These are phyloP conservation scores for Phytopythium ostracodes DNA, from an alignment of 352 stramenopile species.

Conservation along the genomic window DNA sequence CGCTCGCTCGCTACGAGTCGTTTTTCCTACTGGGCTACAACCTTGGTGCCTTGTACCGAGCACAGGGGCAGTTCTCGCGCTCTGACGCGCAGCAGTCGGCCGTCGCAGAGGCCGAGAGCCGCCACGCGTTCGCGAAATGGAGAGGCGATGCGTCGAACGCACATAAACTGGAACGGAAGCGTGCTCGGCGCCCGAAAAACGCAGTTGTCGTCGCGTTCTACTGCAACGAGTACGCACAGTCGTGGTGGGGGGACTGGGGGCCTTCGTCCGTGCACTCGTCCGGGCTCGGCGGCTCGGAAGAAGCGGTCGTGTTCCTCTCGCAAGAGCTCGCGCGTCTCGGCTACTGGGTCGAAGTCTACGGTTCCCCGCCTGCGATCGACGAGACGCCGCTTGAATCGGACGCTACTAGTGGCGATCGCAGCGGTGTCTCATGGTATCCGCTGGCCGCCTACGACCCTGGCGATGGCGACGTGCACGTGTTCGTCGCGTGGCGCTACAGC, in stretches of 20 bases:
- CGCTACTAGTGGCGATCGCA: neutral
- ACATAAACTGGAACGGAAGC: conserved; percentile 18
- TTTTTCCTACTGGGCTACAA: conserved; percentile 52
- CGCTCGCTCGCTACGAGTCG: conserved; percentile 14
- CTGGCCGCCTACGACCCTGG: conserved; percentile 63
- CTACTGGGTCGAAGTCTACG: conserved; percentile 88
- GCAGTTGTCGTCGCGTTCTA: conserved; percentile 69
- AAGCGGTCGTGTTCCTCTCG: conserved; percentile 88
- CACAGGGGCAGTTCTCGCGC: conserved; percentile 16
- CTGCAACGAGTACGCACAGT: conserved; percentile 90
- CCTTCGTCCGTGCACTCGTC: conserved; percentile 51
- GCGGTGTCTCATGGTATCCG: conserved; percentile 71
- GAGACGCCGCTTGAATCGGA: conserved; percentile 13
- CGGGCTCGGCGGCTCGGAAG: conserved; percentile 88
- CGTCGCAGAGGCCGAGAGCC: conserved; percentile 31
- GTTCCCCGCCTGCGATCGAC: conserved; percentile 50
- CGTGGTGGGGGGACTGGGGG: conserved; percentile 88
- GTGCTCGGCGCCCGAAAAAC: neutral
- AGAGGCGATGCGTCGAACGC: conserved; percentile 24
- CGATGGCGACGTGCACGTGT: conserved; percentile 68
- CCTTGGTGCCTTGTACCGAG: conserved; percentile 39
- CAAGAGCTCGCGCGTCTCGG: conserved; percentile 70
- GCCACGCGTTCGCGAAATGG: conserved; percentile 21
- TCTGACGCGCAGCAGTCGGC: conserved; percentile 29
- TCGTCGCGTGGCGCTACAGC: conserved; percentile 90